These are phyloP conservation scores for Coemansia sp. DNA, from an alignment of 192 early-diverging fungal species.

Conservation along the genomic window DNA sequence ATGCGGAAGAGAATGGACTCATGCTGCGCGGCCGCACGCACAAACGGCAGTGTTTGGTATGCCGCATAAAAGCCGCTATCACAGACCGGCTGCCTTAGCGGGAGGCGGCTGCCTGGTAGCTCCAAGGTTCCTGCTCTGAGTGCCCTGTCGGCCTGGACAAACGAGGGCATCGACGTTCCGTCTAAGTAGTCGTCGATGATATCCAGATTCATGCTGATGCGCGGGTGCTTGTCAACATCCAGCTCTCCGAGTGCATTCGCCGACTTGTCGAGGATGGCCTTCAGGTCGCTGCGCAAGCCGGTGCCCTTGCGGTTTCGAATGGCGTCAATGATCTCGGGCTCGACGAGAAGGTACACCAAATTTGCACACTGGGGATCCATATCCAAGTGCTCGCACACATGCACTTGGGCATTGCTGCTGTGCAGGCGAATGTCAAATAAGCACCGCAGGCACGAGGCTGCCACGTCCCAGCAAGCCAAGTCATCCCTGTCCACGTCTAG, in stretches of 20 bases:
- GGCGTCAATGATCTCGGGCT: constrained; percentile 28
- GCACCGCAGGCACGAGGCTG: constrained; percentile 34
- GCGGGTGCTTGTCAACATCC: constrained; percentile 31
- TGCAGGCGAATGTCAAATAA: constrained; percentile 49
- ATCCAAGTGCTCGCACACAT: constrained; percentile 26
- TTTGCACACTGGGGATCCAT: constrained; percentile 38
- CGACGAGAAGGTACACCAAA: constrained; percentile 34
- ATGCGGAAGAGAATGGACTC: constrained; percentile 43
- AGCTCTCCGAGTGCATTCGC: constrained; percentile 23
- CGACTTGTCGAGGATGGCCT: constrained; percentile 37
- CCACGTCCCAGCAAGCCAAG: constrained; percentile 16
- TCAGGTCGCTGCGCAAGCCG: constrained; percentile 46
- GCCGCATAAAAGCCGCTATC: neutral
- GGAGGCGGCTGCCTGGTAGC: neutral
- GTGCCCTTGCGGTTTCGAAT: constrained; percentile 31
- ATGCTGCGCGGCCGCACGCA: constrained; percentile 43
- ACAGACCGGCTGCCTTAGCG: constrained; percentile 1
- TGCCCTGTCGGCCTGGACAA: constrained; percentile 18
- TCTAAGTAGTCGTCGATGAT: constrained; percentile 46
- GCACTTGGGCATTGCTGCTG: constrained; percentile 13
- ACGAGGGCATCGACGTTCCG: constrained; percentile 45
- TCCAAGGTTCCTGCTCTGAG: constrained; percentile 16
- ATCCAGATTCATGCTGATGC: constrained; percentile 44
- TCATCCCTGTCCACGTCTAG: neutral
- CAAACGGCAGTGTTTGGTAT: constrained; percentile 35